Evolutionary conservation across 2,329 filamentous ascomycete species (phyloP), one percentile per base, ranked within the genome.

Genomic region (Hypoxylon rubiginosum): DNA sequence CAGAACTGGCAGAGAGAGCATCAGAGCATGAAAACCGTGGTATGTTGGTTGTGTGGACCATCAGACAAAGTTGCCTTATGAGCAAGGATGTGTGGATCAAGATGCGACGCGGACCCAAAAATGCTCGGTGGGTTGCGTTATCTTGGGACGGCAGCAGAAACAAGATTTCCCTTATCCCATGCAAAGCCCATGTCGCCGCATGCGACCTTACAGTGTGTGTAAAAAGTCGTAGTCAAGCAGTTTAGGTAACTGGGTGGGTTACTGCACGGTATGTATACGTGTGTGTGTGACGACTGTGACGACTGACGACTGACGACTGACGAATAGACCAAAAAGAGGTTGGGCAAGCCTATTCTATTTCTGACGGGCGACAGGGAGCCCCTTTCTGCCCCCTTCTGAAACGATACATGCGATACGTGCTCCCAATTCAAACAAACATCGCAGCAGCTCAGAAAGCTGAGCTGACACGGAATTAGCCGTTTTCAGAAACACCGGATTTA

Each of bases 401-500:
- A 68, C 66, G 55, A 45, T 52, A 51, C 54, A 36, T 57, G 54
- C 66, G 55, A 45, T 52, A 51, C 54, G 43, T 57, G 54, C 54
- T 52, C 65, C 59, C 54, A 58, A 53, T 61, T 61, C 58, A 68
- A 66, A 68, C 62, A 58, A 59, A 65, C 54, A 61, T 57, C 36
- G 58, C 62, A 34, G 49, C 65, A 62, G 55, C 45, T 7, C 26
- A 50, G 26, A 30, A 30, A 50, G 46, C 46, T 9, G 45, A 50
- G 24, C 19, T 24, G 19, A 28, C 13, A 43, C 55, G 66, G 62
- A 58, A 58, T 52, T 39, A 58, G 21, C 66, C 62, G 66, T 60
- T 68, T 68, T 62, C 62, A 58, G 66, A 62, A 59, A 59, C 55
- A 52, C 54, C 58, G 54, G 63, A 58, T 34, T 54, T 65, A 24